Base-by-base conservation (phyloP, 2,329 filamentous ascomycete species). In the Monilinia fructigena region DNA sequence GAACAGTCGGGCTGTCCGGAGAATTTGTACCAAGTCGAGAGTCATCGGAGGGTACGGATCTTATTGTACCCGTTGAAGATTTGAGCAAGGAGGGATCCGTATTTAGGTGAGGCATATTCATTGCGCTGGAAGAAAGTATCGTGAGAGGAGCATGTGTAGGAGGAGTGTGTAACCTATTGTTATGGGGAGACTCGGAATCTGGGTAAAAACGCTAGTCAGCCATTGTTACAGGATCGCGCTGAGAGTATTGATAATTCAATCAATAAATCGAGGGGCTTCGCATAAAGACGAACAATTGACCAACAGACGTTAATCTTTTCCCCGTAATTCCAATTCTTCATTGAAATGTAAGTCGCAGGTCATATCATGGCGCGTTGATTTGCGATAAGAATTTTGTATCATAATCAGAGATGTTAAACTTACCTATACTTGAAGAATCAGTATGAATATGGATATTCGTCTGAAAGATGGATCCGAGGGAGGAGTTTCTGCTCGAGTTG, bases 1-100 rank as follows among this genome's bases (percentile, higher is more conserved):
- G 68, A 48, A 66, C 50, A 12, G 28, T 26, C 26, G 59, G 45
- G 26, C 31, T 35, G 23, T 69, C 67, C n/a, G 65, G n/a, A 12
- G 62, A 60, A 47, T 38, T 63, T 14, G 70, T 67, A 56, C 68
- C 60, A 40, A 69, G 67, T 26, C 28, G 35, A 56, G 67, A 59
- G 31, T 69, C 62, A 50, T 74, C 73, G 23, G 70, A 62, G 23
- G 72, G 69, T n/a, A 76, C 75, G 26, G 74, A 72, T 67, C 74
- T 68, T 7, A 75, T 75, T 28, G 72, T 72, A 31, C 69, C 70
- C 23, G 68, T 70, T 18, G 69, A 59, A 20, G 67, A 65, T 65
- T 69, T 74, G 65, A 65, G 50, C 31, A 66, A 45, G 23, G 66
- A 65, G 54, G 54, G 61, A 26, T 69, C 55, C 16, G 45, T 61